Conservation (phyloP, 345 rosid genomes). For the Citrus cavaleriei region DNA sequence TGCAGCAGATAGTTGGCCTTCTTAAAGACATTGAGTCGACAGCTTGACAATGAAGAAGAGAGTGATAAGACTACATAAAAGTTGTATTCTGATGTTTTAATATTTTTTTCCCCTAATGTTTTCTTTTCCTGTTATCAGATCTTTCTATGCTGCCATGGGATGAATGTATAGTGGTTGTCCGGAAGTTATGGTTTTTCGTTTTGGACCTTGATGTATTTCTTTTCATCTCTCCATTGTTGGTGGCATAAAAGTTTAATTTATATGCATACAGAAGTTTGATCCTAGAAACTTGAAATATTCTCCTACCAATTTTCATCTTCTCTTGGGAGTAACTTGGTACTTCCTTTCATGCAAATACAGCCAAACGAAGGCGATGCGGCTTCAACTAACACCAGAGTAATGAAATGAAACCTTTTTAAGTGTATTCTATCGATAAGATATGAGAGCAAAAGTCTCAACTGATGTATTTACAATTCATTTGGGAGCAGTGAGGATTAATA, state of each 20-base stretch:
- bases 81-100: not conserved
- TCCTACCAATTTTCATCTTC: not conserved
- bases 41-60: constrained; percentile 30
- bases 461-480: too few species aligned
- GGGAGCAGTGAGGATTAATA: not conserved
- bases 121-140: constrained; percentile 12
- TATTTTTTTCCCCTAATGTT: not conserved
- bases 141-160: constrained; percentile 17
- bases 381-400: not conserved
- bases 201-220: constrained; percentile 12
- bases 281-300: constrained; percentile 2
- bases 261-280: constrained; percentile 21
- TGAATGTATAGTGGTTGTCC: constrained; percentile 27
- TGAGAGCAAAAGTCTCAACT: not conserved
- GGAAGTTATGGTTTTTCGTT: constrained; percentile 3
- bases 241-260: constrained; percentile 20
- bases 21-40: constrained; percentile 86
- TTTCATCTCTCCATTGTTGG: constrained; percentile 11
- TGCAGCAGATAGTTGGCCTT: constrained; percentile 94
- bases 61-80: constrained; percentile 14
- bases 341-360: not conserved
- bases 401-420: not conserved
- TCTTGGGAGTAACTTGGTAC: not conserved
- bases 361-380: not conserved
- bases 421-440: not conserved